Evolutionary conservation across 371 early-diverging fungal species (phyloP).

Genomic region (Paramicrosporidium saccamoebae): DNA sequence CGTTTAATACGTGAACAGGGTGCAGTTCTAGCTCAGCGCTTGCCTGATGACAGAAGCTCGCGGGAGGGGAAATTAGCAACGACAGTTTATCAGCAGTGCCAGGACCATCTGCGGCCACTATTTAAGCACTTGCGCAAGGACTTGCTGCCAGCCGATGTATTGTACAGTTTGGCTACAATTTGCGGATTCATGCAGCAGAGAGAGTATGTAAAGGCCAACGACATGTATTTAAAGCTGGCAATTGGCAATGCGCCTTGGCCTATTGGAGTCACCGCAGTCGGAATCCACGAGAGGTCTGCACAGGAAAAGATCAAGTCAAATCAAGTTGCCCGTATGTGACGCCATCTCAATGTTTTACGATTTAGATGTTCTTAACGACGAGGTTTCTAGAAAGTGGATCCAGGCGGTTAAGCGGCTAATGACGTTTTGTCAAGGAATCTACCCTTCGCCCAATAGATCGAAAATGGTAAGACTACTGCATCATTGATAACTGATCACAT

Average conservation of each 20-base stretch:
- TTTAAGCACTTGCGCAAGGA: constrained; percentile 35
- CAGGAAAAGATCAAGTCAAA: constrained; percentile 78
- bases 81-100: constrained; percentile 42
- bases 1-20: no score
- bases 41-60: constrained; percentile 25
- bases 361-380: constrained; percentile 68
- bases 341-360: neutral
- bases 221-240: constrained; percentile 59
- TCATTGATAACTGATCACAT: no score
- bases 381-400: constrained; percentile 86
- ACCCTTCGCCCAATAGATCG: no score
- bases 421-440: constrained; percentile 67
- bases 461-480: no score
- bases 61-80: constrained; percentile 42
- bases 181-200: constrained; percentile 35
- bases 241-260: constrained; percentile 97
- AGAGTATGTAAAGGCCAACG: constrained; percentile 71
- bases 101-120: constrained; percentile 62
- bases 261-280: constrained; percentile 30
- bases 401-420: constrained; percentile 83
- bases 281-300: constrained; percentile 85
- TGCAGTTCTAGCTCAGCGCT: no score
- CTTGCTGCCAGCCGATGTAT: constrained; percentile 35
- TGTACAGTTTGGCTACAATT: constrained; percentile 62
- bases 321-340: constrained; percentile 36